These are phyloP conservation scores for Xylariaceae sp. DNA, from an alignment of 2,329 filamentous ascomycete species.

Conservation along the genomic window DNA sequence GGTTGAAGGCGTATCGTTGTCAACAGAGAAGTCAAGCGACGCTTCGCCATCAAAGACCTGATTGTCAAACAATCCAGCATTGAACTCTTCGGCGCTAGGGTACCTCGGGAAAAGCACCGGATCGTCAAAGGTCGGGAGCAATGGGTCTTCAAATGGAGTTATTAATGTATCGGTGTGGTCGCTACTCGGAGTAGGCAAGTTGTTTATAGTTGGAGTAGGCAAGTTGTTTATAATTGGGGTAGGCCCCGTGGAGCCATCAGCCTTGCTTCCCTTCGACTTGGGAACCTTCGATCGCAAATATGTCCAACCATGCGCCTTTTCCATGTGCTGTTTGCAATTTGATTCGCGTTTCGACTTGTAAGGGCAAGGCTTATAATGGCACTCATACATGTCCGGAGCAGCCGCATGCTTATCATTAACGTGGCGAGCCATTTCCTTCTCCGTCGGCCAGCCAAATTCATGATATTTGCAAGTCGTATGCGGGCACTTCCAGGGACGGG, in stretches of 20 bases:
- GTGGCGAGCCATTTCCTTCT: constrained; percentile 95
- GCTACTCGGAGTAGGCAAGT: constrained; percentile 57
- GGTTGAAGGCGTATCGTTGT: constrained; percentile 47
- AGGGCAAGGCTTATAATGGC: constrained; percentile 74
- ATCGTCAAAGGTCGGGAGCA: constrained; percentile 28
- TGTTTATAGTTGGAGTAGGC: constrained; percentile 57
- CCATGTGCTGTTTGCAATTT: constrained; percentile 98
- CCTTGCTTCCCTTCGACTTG: constrained; percentile 48
- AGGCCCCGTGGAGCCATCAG: constrained; percentile 43
- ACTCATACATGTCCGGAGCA: constrained; percentile 75
- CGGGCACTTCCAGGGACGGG: constrained; percentile 90
- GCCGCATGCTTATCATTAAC: constrained; percentile 92
- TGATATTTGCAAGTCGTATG: constrained; percentile 81
- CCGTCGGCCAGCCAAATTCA: constrained; percentile 86
- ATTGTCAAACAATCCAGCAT: constrained; percentile 35
- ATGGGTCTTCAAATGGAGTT: constrained; percentile 51
- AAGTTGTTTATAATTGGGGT: constrained; percentile 57
- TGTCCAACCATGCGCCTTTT: constrained; percentile 88
- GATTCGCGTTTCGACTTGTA: constrained; percentile 95
- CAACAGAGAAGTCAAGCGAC: constrained; percentile 38
- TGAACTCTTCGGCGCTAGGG: constrained; percentile 43
- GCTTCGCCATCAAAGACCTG: constrained; percentile 37
- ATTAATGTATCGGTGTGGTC: constrained; percentile 49
- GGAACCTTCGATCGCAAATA: constrained; percentile 92
- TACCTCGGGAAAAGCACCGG: constrained; percentile 46